Base-by-base conservation (phyloP, 192 early-diverging fungal genomes). In the Umbelopsis sp. region DNA sequence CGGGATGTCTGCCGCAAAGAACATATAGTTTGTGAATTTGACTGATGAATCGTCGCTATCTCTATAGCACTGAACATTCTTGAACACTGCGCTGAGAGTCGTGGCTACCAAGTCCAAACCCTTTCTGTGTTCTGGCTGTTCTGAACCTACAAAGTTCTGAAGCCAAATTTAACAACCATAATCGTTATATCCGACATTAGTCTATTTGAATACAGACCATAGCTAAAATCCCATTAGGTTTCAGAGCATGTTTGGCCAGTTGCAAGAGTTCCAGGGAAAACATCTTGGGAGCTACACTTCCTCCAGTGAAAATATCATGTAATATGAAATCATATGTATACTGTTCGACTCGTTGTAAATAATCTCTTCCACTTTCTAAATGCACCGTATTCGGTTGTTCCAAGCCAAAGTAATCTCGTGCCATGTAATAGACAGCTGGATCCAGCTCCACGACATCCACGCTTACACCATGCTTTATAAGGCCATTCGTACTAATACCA, bases 241-340 rank as follows among this genome's bases (percentile, higher is more conserved):
- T 89, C 58, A 97, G 72, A 33, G 94, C 88, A 23, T 87, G 77
- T 51, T 82, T 80, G 73, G 91, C 78, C 10, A 88, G 82, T 61
- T 76, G 66, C 6, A 95, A 66, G 0, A 91, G 89, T 71, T 94
- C 90, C 21, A 88, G 77, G 7, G 91, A 89, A 73, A 94, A 94
- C 74, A 97, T 80, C 2, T 75, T 49, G 4, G 83, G 75, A 5
- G 92, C 90, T 4, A 96, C 90, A 3, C 87, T 85, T 0, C 95
- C 95, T 49, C 95, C 95, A 0, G 94, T 94, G 74, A 97, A 97
- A n/a, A 97, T 93, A 78, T 97, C 95, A 74, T 96, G 95, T 15
- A 95, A 77, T 30, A 97, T 80, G 76, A 89, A 95, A 74, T 96
- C 93, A 77, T 96, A 97, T 35, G 75, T 78, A 46, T 61, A 53